phyloP scores from a whole-genome alignment of 1,284 basidiomycete species.

The Sporisorium reilianum region DNA sequence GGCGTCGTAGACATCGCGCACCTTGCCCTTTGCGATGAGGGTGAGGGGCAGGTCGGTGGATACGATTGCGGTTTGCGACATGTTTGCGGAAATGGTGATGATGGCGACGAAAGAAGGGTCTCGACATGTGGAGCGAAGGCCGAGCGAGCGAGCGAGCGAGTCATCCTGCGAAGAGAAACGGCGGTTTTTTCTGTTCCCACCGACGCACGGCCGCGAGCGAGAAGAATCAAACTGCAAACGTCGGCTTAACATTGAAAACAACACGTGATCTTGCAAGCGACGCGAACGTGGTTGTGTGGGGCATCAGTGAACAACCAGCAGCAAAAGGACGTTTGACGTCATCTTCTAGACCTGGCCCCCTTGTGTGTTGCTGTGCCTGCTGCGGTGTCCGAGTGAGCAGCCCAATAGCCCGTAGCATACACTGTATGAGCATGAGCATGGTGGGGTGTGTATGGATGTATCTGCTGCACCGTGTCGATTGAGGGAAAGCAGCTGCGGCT shows the following conservation, averaged over 20 bases:
- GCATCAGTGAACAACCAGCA: too few species aligned
- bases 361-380: too few species aligned
- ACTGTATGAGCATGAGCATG: too few species aligned
- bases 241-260: constrained; percentile 12
- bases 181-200: neutral
- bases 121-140: neutral
- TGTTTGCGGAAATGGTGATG: constrained; percentile 7
- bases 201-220: constrained; percentile 10
- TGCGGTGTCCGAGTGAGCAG: too few species aligned
- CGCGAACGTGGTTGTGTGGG: constrained; percentile 5
- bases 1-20: constrained; percentile 68
- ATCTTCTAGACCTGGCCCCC: too few species aligned
- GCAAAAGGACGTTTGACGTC: too few species aligned
- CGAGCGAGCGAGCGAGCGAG: constrained; percentile 14
- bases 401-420: too few species aligned
- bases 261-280: constrained; percentile 22
- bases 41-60: constrained; percentile 62
- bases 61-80: constrained; percentile 49
- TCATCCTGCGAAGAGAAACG: constrained; percentile 6
- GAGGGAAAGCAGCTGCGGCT: too few species aligned
- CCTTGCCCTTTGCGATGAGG: constrained; percentile 67
- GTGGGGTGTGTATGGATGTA: too few species aligned
- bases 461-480: too few species aligned
- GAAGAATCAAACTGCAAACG: neutral
- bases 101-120: neutral